A percentile compares a stretch with the other conserved stretches of the same genome.
Evolutionary conservation across 495 filamentous ascomycete species (phyloP).

Genomic region (Penicillium desertorum): DNA sequence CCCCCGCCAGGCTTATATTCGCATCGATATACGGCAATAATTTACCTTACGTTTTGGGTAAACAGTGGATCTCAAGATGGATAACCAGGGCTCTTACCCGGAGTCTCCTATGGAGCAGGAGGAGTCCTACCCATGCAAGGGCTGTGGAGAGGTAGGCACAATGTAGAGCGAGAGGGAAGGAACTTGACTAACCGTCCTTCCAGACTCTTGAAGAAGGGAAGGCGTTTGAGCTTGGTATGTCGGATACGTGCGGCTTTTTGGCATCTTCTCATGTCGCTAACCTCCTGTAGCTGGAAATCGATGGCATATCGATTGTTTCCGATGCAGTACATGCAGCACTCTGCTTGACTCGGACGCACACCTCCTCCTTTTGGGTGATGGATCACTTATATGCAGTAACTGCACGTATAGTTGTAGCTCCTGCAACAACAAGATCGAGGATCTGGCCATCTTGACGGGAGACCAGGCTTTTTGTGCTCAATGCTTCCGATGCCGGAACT

Average conservation of each 20-base stretch:
- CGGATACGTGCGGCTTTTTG: constrained; percentile 9
- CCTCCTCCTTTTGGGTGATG: constrained; percentile 93
- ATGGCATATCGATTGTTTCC: constrained; percentile 99
- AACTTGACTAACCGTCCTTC: constrained; percentile 17
- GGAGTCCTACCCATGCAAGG: constrained; percentile 92
- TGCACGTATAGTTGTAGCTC: constrained; percentile 99
- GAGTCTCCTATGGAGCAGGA: constrained; percentile 86
- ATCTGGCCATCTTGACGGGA: constrained; percentile 94
- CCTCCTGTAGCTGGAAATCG: constrained; percentile 76
- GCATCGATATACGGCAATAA: constrained; percentile 3
- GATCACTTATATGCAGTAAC: constrained; percentile 97
- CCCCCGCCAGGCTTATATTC: neutral
- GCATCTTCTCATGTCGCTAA: constrained; percentile 19
- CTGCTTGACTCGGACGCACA: constrained; percentile 98
- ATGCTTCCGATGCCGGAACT: constrained; percentile 97
- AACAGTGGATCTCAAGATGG: constrained; percentile 33
- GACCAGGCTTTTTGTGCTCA: constrained; percentile 98
- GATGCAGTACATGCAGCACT: constrained; percentile 93
- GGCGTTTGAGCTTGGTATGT: constrained; percentile 94
- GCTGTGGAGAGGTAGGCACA: constrained; percentile 85
- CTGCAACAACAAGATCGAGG: constrained; percentile 97
- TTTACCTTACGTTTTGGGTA: constrained; percentile 7
- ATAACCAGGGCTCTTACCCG: constrained; percentile 57
- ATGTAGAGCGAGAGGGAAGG: constrained; percentile 9
- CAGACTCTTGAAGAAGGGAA: constrained; percentile 98